phyloP scores from a whole-genome alignment of 2,329 filamentous ascomycete species.

The Aureobasidium sp. region DNA sequence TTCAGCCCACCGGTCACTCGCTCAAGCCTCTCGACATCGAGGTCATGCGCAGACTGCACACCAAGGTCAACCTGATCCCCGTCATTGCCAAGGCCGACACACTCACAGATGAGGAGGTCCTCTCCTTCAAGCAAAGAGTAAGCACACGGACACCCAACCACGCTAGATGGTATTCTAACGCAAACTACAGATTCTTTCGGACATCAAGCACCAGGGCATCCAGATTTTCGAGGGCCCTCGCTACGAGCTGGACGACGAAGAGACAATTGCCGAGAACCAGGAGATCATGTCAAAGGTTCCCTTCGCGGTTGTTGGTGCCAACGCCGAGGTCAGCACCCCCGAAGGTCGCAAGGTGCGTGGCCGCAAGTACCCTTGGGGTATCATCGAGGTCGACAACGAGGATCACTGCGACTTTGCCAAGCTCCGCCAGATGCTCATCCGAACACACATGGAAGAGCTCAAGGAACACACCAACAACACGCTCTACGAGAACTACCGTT shows the following conservation, averaged over 20 bases:
- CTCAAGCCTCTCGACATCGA: conserved; percentile 98
- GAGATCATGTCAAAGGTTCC: conserved; percentile 99
- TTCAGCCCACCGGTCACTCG: conserved; percentile 96
- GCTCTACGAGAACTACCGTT: conserved; percentile 99
- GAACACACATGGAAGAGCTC: conserved; percentile 99
- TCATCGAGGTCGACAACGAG: conserved; percentile 99
- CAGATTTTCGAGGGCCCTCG: conserved; percentile 98
- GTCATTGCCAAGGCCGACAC: conserved; percentile 99
- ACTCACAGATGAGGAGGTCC: conserved; percentile 91
- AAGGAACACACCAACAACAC: conserved; percentile 99
- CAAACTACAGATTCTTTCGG: conserved; percentile 69
- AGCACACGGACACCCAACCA: conserved; percentile 31
- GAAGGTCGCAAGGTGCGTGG: conserved; percentile 95
- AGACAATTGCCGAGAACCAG: conserved; percentile 99
- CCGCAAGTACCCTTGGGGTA: conserved; percentile 94
- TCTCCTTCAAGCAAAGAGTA: conserved; percentile 92
- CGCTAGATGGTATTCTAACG: not conserved
- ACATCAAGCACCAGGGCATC: conserved; percentile 94
- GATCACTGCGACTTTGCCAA: conserved; percentile 99
- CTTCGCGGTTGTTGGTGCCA: conserved; percentile 95
- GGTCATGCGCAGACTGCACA: conserved; percentile 98
- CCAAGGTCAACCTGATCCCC: conserved; percentile 99
- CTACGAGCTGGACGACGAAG: conserved; percentile 97
- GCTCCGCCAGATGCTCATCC: conserved; percentile 98
- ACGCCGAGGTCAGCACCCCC: conserved; percentile 80